phyloP scores from a whole-genome alignment of 257 asterid species.

The Penstemon barbatus region DNA sequence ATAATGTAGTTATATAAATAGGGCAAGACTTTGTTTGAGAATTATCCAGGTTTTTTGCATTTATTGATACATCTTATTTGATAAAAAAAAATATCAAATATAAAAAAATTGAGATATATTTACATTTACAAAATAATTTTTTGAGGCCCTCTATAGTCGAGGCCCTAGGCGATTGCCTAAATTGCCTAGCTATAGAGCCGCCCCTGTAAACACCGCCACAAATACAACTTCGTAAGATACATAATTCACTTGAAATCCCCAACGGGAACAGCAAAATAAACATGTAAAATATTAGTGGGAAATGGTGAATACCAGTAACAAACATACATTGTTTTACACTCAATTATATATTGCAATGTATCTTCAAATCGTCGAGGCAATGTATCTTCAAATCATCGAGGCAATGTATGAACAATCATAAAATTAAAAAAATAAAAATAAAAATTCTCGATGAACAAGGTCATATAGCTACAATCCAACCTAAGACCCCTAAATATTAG shows the following conservation, averaged over 20 bases:
- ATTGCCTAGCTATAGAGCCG: too few species aligned
- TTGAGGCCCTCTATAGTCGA: too few species aligned
- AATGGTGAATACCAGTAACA: not conserved
- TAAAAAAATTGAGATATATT: too few species aligned
- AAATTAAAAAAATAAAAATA: not conserved
- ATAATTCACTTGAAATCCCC: not conserved
- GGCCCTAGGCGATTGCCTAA: too few species aligned
- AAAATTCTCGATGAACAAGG: not conserved
- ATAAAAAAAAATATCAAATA: too few species aligned
- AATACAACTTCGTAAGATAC: not conserved
- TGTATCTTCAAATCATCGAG: not conserved
- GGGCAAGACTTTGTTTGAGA: too few species aligned
- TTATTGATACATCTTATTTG: too few species aligned
- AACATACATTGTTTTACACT: not conserved
- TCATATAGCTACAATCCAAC: slow-evolving; percentile 27
- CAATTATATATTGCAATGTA: not conserved
- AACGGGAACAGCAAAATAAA: not conserved
- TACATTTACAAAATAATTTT: too few species aligned
- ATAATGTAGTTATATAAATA: too few species aligned
- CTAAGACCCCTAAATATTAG: slow-evolving; percentile 13
- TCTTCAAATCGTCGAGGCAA: not conserved
- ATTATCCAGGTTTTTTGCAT: too few species aligned
- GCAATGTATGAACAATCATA: not conserved
- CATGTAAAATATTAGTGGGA: not conserved
- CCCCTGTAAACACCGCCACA: not conserved